Percentiles rank a stretch among this genome's conserved stretches.
phyloP scores from a whole-genome alignment of 805 yeast genomes.

The Maudiozyma pseudohumilis region DNA sequence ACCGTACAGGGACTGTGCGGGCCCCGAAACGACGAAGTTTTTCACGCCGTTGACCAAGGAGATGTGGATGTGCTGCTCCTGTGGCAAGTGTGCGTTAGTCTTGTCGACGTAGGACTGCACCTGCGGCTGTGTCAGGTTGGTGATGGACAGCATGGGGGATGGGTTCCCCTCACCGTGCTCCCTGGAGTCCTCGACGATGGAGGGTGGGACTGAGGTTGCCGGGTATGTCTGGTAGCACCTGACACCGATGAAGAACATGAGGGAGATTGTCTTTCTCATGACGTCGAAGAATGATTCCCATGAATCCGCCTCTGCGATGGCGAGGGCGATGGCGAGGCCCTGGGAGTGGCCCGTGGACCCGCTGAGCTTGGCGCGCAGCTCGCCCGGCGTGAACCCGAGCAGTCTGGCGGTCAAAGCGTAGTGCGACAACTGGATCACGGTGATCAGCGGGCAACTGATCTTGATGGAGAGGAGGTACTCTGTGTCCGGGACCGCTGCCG shows the following conservation, averaged over 20 bases:
- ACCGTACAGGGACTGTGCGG: slow-evolving; percentile 96
- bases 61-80: slow-evolving; percentile 80
- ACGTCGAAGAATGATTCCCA: slow-evolving; percentile 76
- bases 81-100: slow-evolving; percentile 90
- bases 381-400: slow-evolving; percentile 83
- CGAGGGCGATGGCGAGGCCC: slow-evolving; percentile 88
- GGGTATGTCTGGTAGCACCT: slow-evolving; percentile 88
- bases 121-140: slow-evolving; percentile 75
- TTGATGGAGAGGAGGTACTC: slow-evolving; percentile 87
- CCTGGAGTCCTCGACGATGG: slow-evolving; percentile 82
- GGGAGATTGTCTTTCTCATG: slow-evolving; percentile 68
- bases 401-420: slow-evolving; percentile 79
- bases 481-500: slow-evolving; percentile 79
- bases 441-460: slow-evolving; percentile 93
- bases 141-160: slow-evolving; percentile 91
- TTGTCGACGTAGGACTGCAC: slow-evolving; percentile 69
- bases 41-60: slow-evolving; percentile 93
- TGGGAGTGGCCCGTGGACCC: slow-evolving; percentile 88
- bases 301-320: slow-evolving; percentile 68
- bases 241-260: slow-evolving; percentile 87
- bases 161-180: slow-evolving; percentile 95
- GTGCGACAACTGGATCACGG: slow-evolving; percentile 91
- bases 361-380: slow-evolving; percentile 54
- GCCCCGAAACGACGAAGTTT: slow-evolving; percentile 92
- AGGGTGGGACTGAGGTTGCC: slow-evolving; percentile 87